Base-by-base conservation (phyloP, 495 filamentous ascomycete genomes). In the Aspergillus wentii region DNA sequence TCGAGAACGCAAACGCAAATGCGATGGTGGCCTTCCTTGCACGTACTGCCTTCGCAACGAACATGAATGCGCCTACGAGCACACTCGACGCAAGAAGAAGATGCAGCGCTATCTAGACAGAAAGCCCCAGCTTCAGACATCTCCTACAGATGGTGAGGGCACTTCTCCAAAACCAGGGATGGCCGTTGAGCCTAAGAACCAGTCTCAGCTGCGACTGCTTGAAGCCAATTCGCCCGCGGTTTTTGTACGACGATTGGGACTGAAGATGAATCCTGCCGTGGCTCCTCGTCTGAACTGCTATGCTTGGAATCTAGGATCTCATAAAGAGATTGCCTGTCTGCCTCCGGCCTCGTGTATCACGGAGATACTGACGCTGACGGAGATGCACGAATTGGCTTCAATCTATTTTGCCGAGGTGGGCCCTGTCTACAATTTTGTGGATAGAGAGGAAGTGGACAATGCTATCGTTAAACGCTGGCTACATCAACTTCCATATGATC, bases 301-400 rank as follows among this genome's bases (percentile, higher is more conserved):
- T 48, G 66, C 48, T 3, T 71, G 65, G 63, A 63, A 69, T 46
- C 17, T 51, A 8, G 61, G 62, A 1, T 53, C 44, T 16, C 42
- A 59, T 15, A 41, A 62, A 17, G 18, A 46, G 11, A 57, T 46
- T 28, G 16, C 31, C 3, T 37, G 22, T 11, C 31, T 8, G 9
- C 8, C 39, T 0, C 33, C 30, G 10, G 11, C 14, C 14, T 26
- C 18, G 13, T 38, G 22, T 11, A 36, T 61, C n/a, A 46, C 35
- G 3, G 34, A 51, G 25, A 43, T 56, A 9, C 28, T 59, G 22
- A 39, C 56, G 8, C 13, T 36, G 13, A 20, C 28, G 6, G 42
- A 49, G 7, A 46, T 51, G 46, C 34, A 48, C 19, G 19, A 23
- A 22, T 49, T 49, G 19, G 28, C 49, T 3, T 40, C 41, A 6